These are phyloP conservation scores for Barbarea vulgaris DNA, from an alignment of 345 rosid species.

Conservation along the genomic window DNA sequence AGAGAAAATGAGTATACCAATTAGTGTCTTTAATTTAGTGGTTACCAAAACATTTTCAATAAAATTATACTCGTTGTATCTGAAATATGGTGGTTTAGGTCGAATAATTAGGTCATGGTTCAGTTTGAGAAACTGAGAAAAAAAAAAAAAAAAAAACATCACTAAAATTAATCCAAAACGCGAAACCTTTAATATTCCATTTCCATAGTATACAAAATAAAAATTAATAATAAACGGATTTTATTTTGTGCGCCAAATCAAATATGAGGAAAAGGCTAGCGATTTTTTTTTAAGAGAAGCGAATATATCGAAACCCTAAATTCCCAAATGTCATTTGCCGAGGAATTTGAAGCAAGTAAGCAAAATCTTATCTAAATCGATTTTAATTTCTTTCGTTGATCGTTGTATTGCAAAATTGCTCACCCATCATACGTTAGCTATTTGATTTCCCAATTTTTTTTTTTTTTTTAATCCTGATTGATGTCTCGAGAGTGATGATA, in stretches of 20 bases:
- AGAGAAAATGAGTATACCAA: too few relatives aligned
- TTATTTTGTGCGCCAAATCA: not conserved
- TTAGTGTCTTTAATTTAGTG: not conserved
- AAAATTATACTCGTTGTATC: slow-evolving; percentile 1
- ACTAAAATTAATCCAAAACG: not conserved
- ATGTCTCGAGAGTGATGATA: not conserved
- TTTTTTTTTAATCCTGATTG: not conserved
- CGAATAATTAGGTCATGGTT: slow-evolving; percentile 2
- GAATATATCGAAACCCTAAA: slow-evolving; percentile 1
- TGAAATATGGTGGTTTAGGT: slow-evolving; percentile 33
- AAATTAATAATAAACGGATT: not conserved
- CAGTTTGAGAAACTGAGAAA: not conserved
- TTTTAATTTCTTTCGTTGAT: not conserved
- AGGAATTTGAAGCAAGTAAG: slow-evolving; percentile 48
- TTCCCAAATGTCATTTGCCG: slow-evolving; percentile 43
- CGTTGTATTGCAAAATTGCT: not conserved
- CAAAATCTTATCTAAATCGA: slow-evolving; percentile 14
- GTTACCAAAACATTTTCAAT: not conserved
- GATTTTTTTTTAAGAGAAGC: not conserved
- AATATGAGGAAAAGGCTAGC: not conserved
- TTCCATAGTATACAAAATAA: not conserved
- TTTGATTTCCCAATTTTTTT: not conserved
- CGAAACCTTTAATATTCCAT: not conserved
- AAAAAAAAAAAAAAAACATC: not conserved
- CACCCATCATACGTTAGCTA: not conserved